A percentile compares a stretch with the other conserved stretches of the same genome.
phyloP scores from a whole-genome alignment of 257 asterid genomes.

The Voacanga thouarsii region DNA sequence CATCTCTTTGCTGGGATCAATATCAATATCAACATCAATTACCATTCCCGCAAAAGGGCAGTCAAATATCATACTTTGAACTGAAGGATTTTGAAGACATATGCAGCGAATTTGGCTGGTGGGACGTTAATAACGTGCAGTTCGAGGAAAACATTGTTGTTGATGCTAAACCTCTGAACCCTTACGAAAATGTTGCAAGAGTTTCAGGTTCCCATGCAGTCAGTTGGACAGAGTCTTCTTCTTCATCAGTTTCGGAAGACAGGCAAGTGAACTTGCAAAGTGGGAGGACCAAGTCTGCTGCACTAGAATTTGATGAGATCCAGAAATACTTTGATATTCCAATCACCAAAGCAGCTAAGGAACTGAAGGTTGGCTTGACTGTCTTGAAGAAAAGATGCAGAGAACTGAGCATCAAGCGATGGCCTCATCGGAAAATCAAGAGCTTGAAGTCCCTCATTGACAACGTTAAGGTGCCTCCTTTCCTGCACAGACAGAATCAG shows the following conservation, averaged over 20 bases:
- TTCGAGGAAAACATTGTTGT: neutral
- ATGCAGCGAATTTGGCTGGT: conserved; percentile 31
- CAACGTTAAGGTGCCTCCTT: conserved; percentile 53
- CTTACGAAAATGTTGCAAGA: neutral
- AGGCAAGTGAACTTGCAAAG: conserved; percentile 6
- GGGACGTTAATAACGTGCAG: conserved; percentile 16
- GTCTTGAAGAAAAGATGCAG: conserved; percentile 80
- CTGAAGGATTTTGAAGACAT: conserved; percentile 46
- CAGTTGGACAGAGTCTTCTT: neutral
- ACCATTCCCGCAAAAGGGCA: conserved; percentile 16
- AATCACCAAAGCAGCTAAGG: conserved; percentile 74
- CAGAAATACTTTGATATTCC: conserved; percentile 68
- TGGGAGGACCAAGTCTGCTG: conserved; percentile 39
- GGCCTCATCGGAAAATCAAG: conserved; percentile 94
- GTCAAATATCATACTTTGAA: conserved; percentile 15
- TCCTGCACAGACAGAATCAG: neutral
- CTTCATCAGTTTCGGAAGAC: neutral
- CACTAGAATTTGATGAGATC: conserved; percentile 55
- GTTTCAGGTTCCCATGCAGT: neutral
- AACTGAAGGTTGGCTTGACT: conserved; percentile 71
- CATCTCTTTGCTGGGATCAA: conserved; percentile 15
- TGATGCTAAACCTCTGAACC: conserved; percentile 18
- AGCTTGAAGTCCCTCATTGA: conserved; percentile 77
- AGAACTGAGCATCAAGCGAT: conserved; percentile 61
- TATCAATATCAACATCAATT: conserved; percentile 21